Base-by-base conservation (phyloP, 148 eudicot species). In the Rhododendron ovatum region DNA sequence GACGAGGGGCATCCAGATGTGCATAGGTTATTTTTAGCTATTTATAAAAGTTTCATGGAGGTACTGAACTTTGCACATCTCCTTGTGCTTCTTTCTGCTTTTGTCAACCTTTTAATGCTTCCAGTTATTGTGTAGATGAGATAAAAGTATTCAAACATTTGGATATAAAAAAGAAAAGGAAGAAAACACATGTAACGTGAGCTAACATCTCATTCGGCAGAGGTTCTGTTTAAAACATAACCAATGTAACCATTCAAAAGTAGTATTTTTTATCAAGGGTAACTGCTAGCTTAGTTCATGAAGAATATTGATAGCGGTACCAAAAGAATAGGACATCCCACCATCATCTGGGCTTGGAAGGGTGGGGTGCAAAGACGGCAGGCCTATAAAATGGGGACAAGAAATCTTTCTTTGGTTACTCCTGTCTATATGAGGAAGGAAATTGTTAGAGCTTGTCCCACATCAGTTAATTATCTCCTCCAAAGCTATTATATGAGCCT, bases 41-140 rank as follows among this genome's bases (percentile, higher is more conserved):
- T 96, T 43, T 96, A 96, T 87, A 93, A 91, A 81, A 96, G 93
- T 92, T 96, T 96, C 90, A 94, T 94, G 98, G 98, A 96, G 98
- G 98, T 96, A 91, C 71, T 81, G 11, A 84, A 55, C 13, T 43
- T 81, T 37, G 24, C 12, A 47, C 48, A 5, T 47, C 47, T 84
- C 3, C 3, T 28, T 47, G 83, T 87, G 76, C 80, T 51, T 77
- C n/a, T 53, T 51, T 63, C 71, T 43, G 37, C 24, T 83, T 69
- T 5, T 39, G 18, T 87, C 17, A 33, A 48, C 9, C 8, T 35
- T 61, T 24, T 18, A 20, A 48, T 82, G 18, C 41, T 73, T 48
- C 45, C 30, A 86, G 53, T 51, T 24, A 30, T 35, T 69, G 17
- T 33, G 7, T 71, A 50, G 61, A 30, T 9, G 84, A 51, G 73